Base-by-base conservation (phyloP, 139 green algal genomes). In the Yamagishiella unicocca region DNA sequence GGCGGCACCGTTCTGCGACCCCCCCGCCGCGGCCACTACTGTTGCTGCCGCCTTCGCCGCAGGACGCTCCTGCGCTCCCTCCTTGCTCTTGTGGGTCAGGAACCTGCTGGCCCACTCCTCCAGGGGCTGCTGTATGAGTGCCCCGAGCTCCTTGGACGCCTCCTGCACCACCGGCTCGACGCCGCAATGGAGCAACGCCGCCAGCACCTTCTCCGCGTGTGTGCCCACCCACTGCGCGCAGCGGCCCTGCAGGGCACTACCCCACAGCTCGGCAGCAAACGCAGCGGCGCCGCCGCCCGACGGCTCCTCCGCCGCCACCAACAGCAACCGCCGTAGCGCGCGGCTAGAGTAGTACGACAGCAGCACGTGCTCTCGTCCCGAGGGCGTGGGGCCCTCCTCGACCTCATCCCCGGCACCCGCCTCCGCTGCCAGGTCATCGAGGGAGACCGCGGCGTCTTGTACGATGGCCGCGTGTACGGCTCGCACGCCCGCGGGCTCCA, bases 181-280 rank as follows among this genome's bases (percentile, higher is more conserved):
- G 6, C 91, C 92, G 85, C 92, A 92, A 8, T 91, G 72, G 64
- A 94, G 27, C 77, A 95, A 38, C n/a, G 92, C 93, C 50, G 93
- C 93, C 38, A 97, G 74, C 55, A 90, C 92, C 90, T 97, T 97
- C 73, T 94, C 95, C 1, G 85, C 94, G 85, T 97, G 94, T 2
- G 77, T 89, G 33, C 85, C 90, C 33, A 93, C 83, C 91, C 91
- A 94, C 46, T 88, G 53, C 45, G 70, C 67, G 66, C 92, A 96
- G 9, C 81, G 88, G 2, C 94, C 94, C 62, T 89, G 53, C 14
- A 95, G 58, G 12, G 77, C 91, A 25, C 58, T 45, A 7, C 76
- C 35, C 94, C 94, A 96, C 53, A 97, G 75, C 88, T 55, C 53
- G 77, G 85, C 22, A 0, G 75, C 90, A 86, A 94, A 92, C 0